Conservation (phyloP, 1,284 basidiomycete species). For the Blastosporella zonata region DNA sequence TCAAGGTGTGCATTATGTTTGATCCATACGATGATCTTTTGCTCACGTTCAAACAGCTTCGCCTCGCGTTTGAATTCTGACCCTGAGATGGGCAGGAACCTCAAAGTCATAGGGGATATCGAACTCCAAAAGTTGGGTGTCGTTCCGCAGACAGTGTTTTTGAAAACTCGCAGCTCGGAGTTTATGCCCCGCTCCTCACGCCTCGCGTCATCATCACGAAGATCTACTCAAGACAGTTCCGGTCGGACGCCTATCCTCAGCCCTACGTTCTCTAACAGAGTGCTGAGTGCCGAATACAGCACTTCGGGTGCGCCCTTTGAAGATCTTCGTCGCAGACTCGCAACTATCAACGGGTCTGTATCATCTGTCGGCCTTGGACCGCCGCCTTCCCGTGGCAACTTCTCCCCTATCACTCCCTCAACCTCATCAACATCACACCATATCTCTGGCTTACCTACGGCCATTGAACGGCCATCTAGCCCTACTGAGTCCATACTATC, state of each 20-base stretch:
- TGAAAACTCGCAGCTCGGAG: constrained; percentile 58
- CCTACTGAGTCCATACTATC: constrained; percentile 74
- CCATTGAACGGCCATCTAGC: constrained; percentile 58
- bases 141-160: constrained; percentile 94
- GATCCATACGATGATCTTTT: background rate
- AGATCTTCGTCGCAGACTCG: constrained; percentile 68
- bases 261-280: constrained; percentile 36
- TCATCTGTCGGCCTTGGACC: constrained; percentile 53
- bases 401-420: constrained; percentile 29
- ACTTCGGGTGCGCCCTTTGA: constrained; percentile 59
- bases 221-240: constrained; percentile 33
- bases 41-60: constrained; percentile 44
- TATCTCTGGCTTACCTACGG: constrained; percentile 31
- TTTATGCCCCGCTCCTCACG: constrained; percentile 31
- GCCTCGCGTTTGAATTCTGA: constrained; percentile 59
- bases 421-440: constrained; percentile 25
- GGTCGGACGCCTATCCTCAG: constrained; percentile 40
- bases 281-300: constrained; percentile 20
- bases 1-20: constrained; percentile 34
- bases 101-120: constrained; percentile 65
- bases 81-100: constrained; percentile 57
- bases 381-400: constrained; percentile 39
- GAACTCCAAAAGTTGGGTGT: constrained; percentile 83
- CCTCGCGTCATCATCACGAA: constrained; percentile 31
- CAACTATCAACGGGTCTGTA: constrained; percentile 65